Evolutionary conservation across 176 grass and related monocot genomes (phyloP), one percentile per base, ranked within the genome.

Genomic region (Avena atlantica): DNA sequence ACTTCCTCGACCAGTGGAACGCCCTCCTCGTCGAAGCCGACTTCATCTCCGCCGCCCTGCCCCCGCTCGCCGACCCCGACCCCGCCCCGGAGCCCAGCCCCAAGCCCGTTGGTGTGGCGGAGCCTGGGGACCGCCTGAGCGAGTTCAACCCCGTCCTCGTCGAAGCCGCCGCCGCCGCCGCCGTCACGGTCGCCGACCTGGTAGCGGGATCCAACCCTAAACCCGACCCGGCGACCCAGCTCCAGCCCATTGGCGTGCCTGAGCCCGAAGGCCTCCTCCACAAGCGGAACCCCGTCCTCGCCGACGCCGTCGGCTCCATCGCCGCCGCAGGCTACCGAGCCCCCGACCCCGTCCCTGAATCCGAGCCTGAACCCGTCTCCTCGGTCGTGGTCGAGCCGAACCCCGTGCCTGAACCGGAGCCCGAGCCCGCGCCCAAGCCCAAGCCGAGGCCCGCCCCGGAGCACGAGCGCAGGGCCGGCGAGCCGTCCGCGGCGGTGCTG

Each of bases 1-100:
- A 88, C 29, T 92, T 95, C 88, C 66, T 88, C 63, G 67, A 25
- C 40, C 88, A 86, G 76, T 95, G 90, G 93, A 55, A 88, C 62
- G 72, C 72, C 53, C 31, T 92, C 68, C 50, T 86, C 56, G 44
- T 70, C 53, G 16, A 82, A 62, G 79, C 85, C 74, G 45, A 81
- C 79, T 71, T 74, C 78, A 90, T 95, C 90, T 51, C 70, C 82
- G 78, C 88, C 20, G 85, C 86, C 55, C 58, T 89, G 57, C 42
- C 86, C 86, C 65, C 65, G 3, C 27, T 55, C 83, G 34, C 37
- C 14, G 19, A 21, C 87, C 29, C 61, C 74, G 5, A 52, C 66
- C 27, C 49, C 1, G 21, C 9, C 1, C 4, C 24, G 24, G 3
- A 27, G 1, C 82, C 86, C 55, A 3, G 62, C n/a, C 56, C 57